phyloP scores from a whole-genome alignment of 495 filamentous ascomycete genomes.

The Xanthoparmelia taractica region DNA sequence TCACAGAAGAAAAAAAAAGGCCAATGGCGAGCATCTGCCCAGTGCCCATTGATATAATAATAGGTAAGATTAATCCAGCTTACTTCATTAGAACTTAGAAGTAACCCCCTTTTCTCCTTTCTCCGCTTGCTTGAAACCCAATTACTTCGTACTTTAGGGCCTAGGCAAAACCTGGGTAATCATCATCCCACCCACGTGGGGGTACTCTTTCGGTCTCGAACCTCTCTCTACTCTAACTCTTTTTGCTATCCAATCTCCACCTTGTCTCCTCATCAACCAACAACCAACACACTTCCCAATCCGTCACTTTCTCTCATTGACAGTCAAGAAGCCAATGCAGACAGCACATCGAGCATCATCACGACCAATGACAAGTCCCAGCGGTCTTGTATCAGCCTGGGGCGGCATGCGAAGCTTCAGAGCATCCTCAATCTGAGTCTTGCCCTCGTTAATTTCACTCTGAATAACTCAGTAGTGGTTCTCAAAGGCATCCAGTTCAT shows the following conservation, averaged over 20 bases:
- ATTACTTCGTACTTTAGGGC: no score
- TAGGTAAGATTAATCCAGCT: no score
- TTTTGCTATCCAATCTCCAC: not conserved
- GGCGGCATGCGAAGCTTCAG: not conserved
- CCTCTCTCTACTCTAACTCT: no score
- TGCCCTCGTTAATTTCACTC: not conserved
- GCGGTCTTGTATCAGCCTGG: not conserved
- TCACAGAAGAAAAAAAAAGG: no score
- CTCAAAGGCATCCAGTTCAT: conserved; percentile 32
- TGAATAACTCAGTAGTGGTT: conserved; percentile 4
- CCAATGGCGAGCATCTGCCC: no score
- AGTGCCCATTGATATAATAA: no score
- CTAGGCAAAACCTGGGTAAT: no score
- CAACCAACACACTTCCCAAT: not conserved
- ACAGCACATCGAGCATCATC: not conserved
- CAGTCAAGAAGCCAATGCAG: not conserved
- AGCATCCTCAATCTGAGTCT: not conserved
- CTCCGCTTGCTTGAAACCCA: no score
- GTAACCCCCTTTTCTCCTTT: no score
- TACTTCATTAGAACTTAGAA: no score
- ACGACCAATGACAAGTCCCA: not conserved
- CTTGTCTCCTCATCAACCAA: not conserved
- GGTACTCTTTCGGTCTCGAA: not conserved
- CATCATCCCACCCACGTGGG: not conserved
- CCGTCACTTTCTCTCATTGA: not conserved